Evolutionary conservation across 2,329 filamentous ascomycete species (phyloP).

Genomic region (Sphaerulina populicola): DNA sequence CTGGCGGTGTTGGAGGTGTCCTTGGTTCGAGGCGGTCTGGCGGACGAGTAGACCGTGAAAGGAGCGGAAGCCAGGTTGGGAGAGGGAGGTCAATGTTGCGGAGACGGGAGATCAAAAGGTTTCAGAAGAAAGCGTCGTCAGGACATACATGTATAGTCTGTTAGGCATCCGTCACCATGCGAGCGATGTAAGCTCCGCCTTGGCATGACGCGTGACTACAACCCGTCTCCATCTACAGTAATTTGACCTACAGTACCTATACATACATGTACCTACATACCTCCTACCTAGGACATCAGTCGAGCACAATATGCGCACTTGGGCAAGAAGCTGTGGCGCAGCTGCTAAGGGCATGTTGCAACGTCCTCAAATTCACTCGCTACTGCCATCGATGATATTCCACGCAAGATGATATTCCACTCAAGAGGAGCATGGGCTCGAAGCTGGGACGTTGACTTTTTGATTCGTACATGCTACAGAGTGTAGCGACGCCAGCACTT

Average conservation of each 20-base stretch:
- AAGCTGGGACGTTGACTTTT: slow-evolving; percentile 14
- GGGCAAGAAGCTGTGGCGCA: too few relatives aligned
- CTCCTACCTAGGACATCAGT: too few relatives aligned
- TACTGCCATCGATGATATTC: too few relatives aligned
- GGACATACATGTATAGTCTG: neutral
- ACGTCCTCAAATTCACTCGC: too few relatives aligned
- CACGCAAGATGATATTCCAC: neutral
- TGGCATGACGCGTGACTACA: slow-evolving; percentile 1
- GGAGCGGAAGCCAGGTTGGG: slow-evolving; percentile 11
- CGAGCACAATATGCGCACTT: too few relatives aligned
- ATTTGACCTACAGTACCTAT: too few relatives aligned
- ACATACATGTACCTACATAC: too few relatives aligned
- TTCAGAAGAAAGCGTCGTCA: slow-evolving; percentile 4
- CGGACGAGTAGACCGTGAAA: slow-evolving; percentile 16
- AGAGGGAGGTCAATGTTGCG: neutral
- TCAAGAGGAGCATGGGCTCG: neutral
- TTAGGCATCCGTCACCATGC: slow-evolving; percentile 13
- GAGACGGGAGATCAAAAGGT: neutral
- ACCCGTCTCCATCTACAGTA: too few relatives aligned
- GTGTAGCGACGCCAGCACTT: slow-evolving; percentile 9
- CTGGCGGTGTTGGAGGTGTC: slow-evolving; percentile 10
- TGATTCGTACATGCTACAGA: slow-evolving; percentile 14
- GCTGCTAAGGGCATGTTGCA: too few relatives aligned
- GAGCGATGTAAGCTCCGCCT: slow-evolving; percentile 1
- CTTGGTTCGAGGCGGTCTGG: slow-evolving; percentile 7